Base-by-base conservation (phyloP, 805 yeast genomes). In the Candida morakotiae region DNA sequence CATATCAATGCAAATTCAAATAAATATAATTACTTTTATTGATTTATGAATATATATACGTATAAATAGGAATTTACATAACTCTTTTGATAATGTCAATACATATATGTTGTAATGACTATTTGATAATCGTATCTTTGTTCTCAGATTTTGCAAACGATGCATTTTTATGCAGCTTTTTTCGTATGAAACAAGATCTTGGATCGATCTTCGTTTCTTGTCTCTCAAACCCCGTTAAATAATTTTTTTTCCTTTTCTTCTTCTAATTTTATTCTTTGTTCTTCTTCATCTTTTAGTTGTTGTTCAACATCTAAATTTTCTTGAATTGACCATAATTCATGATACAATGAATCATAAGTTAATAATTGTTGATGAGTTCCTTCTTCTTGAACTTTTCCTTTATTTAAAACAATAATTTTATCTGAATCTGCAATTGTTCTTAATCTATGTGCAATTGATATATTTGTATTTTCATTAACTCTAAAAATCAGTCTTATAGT, bases 341-440 rank as follows among this genome's bases (percentile, higher is more conserved):
- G 70, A 60, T 93, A 93, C 36, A 91, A 65, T 0, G 95, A 81
- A 5, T 62, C 65, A 0, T 67, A 66, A 8, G 56, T 60, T 34
- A 93, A 56, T 22, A 93, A 70, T 17, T 69, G 73, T 24, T 63
- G 58, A 56, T 93, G 98, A 0, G 80, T 78, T 24, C 98, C 98
- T 58, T 87, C 91, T 56, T 93, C 98, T 29, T 73, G 77, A 11
- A 93, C 95, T 4, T 57, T 41, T 7, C 98, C 98, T 36, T 75
- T 72, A 37, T 79, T 74, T 43, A 93, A 65, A 2, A 91, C 97
- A 44, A 93, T 85, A 50, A 93, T 93, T 65, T 86, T 87, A 53
- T 93, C 97, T 2, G 95, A 72, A 55, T 91, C 97, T 9, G 96
- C 94, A 37, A 93, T 85, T 0, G 98, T 93, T 56, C 97, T 73